Evolutionary conservation across 345 rosid species (phyloP).

Genomic region (Camelina hispida): DNA sequence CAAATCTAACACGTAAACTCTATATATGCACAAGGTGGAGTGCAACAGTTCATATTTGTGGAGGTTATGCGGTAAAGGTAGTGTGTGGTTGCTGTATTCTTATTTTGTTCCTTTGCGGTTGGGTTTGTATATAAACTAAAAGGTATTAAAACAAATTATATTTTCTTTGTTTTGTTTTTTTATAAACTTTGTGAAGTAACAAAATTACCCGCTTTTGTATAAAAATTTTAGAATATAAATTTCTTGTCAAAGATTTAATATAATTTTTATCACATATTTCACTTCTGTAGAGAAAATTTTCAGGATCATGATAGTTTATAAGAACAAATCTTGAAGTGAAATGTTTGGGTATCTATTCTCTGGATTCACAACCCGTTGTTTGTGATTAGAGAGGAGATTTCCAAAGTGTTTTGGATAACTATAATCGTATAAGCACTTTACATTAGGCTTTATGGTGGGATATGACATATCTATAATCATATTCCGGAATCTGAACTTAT

Average conservation of each 20-base stretch:
- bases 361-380: slow-evolving; percentile 2
- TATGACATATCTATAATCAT: slow-evolving; percentile 11
- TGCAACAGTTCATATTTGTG: slow-evolving; percentile 12
- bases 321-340: neutral
- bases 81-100: neutral
- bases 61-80: neutral
- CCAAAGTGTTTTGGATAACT: neutral
- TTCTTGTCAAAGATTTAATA: too few species aligned
- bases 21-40: slow-evolving; percentile 20
- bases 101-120: neutral
- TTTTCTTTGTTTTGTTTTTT: neutral
- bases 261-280: too few species aligned
- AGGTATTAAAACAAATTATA: neutral
- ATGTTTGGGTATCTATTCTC: neutral
- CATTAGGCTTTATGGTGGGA: slow-evolving; percentile 20
- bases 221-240: too few species aligned
- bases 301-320: neutral
- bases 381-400: slow-evolving; percentile 16
- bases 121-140: neutral
- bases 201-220: neutral
- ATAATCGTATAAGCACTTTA: neutral
- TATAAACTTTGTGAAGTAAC: neutral
- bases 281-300: neutral
- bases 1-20: neutral
- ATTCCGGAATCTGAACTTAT: slow-evolving; percentile 21